Base-by-base conservation (phyloP, 2,329 filamentous ascomycete species). In the Ophiostoma novo-ulmi region DNA sequence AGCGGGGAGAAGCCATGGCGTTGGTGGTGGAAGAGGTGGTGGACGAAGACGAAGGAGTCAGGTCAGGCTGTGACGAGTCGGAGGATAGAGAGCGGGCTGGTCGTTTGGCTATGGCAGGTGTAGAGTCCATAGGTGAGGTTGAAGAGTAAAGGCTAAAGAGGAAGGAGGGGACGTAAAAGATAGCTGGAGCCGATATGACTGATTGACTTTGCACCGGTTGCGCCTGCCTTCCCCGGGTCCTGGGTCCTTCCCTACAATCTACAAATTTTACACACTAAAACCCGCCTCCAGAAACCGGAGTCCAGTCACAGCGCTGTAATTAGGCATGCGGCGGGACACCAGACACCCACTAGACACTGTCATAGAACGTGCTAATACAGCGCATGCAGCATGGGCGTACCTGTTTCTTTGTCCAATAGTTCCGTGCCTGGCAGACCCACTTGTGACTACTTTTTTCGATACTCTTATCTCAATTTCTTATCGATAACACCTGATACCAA, bases 1-100 rank as follows among this genome's bases (percentile, higher is more conserved):
- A 92, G 78, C 94, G 91, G n/a, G 71, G 65, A 63, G 81, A 78
- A 69, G 73, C 72, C 77, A 78, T 78, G 69, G 44, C 72, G n/a
- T 69, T 10, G 13, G 55, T 10, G 26, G 22, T 26, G 26, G 5
- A 55, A 1, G 38, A 22, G 69, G 48, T n/a, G 48, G 26, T n/a
- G 4, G 41, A 61, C 6, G 39, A 38, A 7, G 65, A 35, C 20
- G 20, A 13, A 14, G 14, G 41, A 20, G 31, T 22, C 41, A 67
- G 55, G 35, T 52, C 14, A 31, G 38, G 65, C 26, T 52, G 61
- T 65, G 61, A 39, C 14, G 61, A 65, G 61, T 65, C 36, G 61
- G 61, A 65, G 7, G 61, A 65, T 17, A 35, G 58, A 17, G 58
- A 17, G 58, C 61, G 61, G 61, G 61, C 35, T 5, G 61, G 61